Conservation (phyloP, 2,329 filamentous ascomycete genomes). For the Penicillium decumbens region DNA sequence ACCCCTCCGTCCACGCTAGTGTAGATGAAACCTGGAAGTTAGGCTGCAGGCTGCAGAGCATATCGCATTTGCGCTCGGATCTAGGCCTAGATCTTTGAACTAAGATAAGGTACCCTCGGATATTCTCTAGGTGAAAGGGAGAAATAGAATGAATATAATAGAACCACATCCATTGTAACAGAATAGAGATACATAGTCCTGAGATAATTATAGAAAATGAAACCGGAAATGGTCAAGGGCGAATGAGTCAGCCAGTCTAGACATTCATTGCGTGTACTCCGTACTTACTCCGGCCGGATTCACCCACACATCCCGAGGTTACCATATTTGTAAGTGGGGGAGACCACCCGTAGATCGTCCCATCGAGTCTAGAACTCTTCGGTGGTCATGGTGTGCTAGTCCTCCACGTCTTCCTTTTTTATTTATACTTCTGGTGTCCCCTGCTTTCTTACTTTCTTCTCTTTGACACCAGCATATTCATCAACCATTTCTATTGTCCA, state of each 20-base stretch:
- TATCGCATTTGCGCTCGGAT: slow-evolving; percentile 2
- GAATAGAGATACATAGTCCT: too few relatives aligned
- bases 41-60: background rate
- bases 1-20: background rate
- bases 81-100: background rate
- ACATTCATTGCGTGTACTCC: background rate
- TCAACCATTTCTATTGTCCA: too few relatives aligned
- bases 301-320: background rate
- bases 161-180: background rate
- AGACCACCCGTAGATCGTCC: background rate
- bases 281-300: background rate
- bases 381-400: background rate
- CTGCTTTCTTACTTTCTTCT: background rate
- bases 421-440: background rate
- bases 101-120: too few relatives aligned
- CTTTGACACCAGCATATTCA: too few relatives aligned
- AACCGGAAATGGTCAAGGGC: background rate
- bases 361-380: background rate
- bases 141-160: background rate
- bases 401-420: background rate
- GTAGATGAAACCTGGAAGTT: slow-evolving; percentile 7
- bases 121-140: background rate
- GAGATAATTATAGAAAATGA: background rate
- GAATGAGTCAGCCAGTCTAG: background rate
- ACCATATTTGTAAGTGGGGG: background rate